Evolutionary conservation across 2,329 filamentous ascomycete genomes (phyloP).

Genomic region (Claviceps quebecensis): DNA sequence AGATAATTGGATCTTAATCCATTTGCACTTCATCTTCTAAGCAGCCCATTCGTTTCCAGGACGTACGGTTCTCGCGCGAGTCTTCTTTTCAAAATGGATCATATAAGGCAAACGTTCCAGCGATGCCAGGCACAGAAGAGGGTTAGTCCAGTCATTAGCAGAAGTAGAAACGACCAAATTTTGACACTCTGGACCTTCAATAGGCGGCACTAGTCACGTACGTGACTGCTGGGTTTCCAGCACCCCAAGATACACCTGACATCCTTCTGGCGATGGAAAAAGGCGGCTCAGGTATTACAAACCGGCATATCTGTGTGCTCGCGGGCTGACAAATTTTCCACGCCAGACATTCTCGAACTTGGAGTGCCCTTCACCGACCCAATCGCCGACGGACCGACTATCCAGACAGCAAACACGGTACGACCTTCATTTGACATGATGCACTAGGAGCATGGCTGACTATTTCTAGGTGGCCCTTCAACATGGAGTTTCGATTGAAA

Average conservation of each 20-base stretch:
- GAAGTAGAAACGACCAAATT: background rate
- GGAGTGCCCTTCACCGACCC: conserved; percentile 96
- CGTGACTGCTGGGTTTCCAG: conserved; percentile 88
- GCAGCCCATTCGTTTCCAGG: background rate
- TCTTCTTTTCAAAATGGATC: conserved; percentile 31
- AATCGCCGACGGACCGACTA: conserved; percentile 93
- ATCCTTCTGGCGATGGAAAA: conserved; percentile 82
- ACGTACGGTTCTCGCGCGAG: background rate
- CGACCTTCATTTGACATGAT: conserved; percentile 11
- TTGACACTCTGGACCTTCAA: conserved; percentile 4
- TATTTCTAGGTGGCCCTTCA: conserved; percentile 49
- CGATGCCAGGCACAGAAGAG: conserved; percentile 45
- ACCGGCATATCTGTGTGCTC: background rate
- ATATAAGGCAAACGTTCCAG: conserved; percentile 43
- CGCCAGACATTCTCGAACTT: conserved; percentile 74
- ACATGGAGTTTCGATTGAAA: conserved; percentile 75
- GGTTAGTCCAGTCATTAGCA: conserved; percentile 29
- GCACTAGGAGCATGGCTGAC: conserved; percentile 1
- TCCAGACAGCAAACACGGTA: conserved; percentile 87
- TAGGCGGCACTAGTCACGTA: conserved; percentile 85
- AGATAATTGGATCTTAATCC: no score
- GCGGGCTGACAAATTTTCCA: background rate
- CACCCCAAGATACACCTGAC: conserved; percentile 64
- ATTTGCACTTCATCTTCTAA: background rate
- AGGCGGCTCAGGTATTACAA: conserved; percentile 64